These are phyloP conservation scores for Myrica gale DNA, from an alignment of 306 rosid genomes.

Conservation along the genomic window DNA sequence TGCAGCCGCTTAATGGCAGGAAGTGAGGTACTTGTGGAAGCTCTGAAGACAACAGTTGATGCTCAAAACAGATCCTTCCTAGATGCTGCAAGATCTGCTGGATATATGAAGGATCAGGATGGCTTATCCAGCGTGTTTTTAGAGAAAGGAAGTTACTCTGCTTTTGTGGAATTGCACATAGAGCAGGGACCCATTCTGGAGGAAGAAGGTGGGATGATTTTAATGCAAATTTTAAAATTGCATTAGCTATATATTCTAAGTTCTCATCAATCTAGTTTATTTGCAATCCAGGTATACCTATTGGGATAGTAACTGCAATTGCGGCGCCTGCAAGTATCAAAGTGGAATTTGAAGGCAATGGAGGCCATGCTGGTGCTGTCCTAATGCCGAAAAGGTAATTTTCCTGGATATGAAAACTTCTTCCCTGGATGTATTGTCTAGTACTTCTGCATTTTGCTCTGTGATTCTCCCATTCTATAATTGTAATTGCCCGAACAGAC, in stretches of 20 bases:
- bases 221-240: neutral
- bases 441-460: neutral
- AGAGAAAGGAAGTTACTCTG: conserved; percentile 76
- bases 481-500: conserved; percentile 20
- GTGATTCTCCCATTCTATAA: conserved; percentile 7
- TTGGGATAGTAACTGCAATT: conserved; percentile 88
- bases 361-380: conserved; percentile 96
- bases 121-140: conserved; percentile 67
- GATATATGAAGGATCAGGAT: conserved; percentile 56
- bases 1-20: conserved; percentile 88
- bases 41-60: conserved; percentile 66
- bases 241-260: conserved; percentile 9
- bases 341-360: conserved; percentile 90
- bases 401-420: conserved; percentile 5
- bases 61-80: conserved; percentile 74
- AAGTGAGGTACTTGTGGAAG: conserved; percentile 56
- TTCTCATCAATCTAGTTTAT: conserved; percentile 13
- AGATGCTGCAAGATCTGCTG: conserved; percentile 78
- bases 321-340: conserved; percentile 94
- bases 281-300: conserved; percentile 55
- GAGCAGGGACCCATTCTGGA: conserved; percentile 96
- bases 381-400: conserved; percentile 85
- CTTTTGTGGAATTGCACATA: conserved; percentile 88
- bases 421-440: neutral
- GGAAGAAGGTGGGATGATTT: conserved; percentile 64